Evolutionary conservation across 306 rosid species (phyloP), one percentile per base, ranked within the genome.

Genomic region (Clitoria ternatea): DNA sequence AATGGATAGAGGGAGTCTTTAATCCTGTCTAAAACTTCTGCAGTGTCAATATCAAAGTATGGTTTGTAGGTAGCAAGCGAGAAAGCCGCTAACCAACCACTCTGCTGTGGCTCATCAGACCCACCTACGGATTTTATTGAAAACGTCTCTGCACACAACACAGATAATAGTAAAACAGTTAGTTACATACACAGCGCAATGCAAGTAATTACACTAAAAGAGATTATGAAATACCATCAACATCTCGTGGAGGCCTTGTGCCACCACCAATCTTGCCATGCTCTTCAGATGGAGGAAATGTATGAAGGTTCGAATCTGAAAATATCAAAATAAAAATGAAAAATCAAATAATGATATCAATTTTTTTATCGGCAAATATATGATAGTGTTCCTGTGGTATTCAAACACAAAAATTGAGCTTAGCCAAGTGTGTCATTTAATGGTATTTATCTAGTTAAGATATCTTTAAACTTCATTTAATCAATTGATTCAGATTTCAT

Each of bases 11-110:
- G 89, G 0, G 96, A 87, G 44, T 90, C 80, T 66, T 85, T 90
- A 71, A 90, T 82, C 74, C 96, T 85, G 49, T 80, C 89, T 47
- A 87, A 18, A 65, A 90, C 89, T 53, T 90, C 91, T 17, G 76
- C 59, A 68, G 91, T 85, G 81, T 90, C 93, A 19, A 90, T 78
- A 69, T 90, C 96, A 78, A 90, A 90, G 82, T 85, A 90, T 36
- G 77, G 84, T 57, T 87, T 84, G 84, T 87, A 90, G 30, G 88
- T 15, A 69, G 89, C 79, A 64, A 90, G 17, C 1, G 82, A 35
- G 66, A 91, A 83, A 11, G 72, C 49, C 72, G n/a, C 75, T 68
- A 88, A 61, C 97, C 89, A 91, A 45, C 90, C 88, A 61, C 85
- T 44, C 77, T 86, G 86, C 78, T 85, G 89, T 69, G 88, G 11